A percentile compares a stretch with the other conserved stretches of the same genome.
phyloP scores from a whole-genome alignment of 148 eudicot genomes.

The Gaultheria prostrata region DNA sequence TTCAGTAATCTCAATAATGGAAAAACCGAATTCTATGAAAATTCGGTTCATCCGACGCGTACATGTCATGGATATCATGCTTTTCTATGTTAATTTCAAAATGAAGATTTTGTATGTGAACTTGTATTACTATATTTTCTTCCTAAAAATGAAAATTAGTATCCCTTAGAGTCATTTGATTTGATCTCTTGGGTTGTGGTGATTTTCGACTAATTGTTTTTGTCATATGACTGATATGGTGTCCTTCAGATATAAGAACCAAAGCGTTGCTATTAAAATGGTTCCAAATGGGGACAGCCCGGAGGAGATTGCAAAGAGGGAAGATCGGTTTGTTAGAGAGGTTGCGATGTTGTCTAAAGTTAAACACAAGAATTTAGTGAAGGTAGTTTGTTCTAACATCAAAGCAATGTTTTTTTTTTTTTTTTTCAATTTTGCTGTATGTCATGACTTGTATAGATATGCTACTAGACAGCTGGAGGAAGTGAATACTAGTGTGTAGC shows the following conservation, averaged over 20 bases:
- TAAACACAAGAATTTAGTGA: constrained; percentile 84
- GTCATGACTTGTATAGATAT: not conserved
- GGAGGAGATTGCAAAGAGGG: constrained; percentile 75
- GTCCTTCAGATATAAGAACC: constrained; percentile 68
- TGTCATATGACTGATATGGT: not conserved
- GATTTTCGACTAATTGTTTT: not conserved
- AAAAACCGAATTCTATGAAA: too few relatives aligned
- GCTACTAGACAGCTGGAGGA: not conserved
- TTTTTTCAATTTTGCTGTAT: not conserved
- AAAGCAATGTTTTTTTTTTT: not conserved
- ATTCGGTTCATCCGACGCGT: too few relatives aligned
- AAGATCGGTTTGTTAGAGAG: constrained; percentile 78
- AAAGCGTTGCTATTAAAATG: constrained; percentile 85
- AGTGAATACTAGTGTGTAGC: not conserved
- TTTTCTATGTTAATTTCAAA: not conserved
- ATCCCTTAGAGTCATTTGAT: not conserved
- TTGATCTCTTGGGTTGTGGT: constrained; percentile 1
- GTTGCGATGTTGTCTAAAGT: constrained; percentile 93
- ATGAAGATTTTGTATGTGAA: not conserved
- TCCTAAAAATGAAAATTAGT: not conserved
- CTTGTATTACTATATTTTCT: not conserved
- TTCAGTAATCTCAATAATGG: not conserved
- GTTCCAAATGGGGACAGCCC: constrained; percentile 81
- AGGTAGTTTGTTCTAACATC: constrained; percentile 39
- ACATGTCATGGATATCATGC: too few relatives aligned